phyloP scores from a whole-genome alignment of 768 basidiomycete genomes.

The Lyophyllum atratum region DNA sequence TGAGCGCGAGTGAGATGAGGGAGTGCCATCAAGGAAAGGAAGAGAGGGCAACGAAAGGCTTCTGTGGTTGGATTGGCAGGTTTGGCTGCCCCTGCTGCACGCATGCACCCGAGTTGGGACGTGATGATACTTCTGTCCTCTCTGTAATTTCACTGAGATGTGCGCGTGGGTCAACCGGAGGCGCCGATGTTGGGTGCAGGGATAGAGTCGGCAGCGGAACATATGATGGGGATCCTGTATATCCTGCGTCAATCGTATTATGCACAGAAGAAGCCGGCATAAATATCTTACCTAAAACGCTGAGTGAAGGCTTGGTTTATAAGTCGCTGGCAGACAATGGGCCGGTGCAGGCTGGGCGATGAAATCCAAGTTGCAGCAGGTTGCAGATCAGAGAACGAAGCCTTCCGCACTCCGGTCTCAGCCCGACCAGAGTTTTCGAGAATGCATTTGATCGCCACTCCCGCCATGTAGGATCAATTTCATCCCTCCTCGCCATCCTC shows the following conservation, averaged over 20 bases:
- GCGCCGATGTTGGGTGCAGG: conserved; percentile 33
- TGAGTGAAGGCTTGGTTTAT: no score
- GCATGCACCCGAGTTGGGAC: conserved; percentile 52
- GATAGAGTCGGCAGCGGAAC: conserved; percentile 42
- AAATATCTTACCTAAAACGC: no score
- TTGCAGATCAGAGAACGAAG: no score
- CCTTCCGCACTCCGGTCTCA: no score
- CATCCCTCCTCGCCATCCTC: conserved; percentile 31
- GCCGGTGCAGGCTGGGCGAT: no score
- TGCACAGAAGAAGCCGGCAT: no score
- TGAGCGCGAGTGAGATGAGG: conserved; percentile 52
- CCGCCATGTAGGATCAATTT: conserved; percentile 16
- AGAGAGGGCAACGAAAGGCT: conserved; percentile 45
- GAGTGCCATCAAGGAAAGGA: conserved; percentile 36
- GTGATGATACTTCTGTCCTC: conserved; percentile 70
- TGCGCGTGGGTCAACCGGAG: conserved; percentile 33
- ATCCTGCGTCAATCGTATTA: no score
- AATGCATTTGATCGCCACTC: conserved; percentile 8
- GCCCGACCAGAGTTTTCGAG: conserved; percentile 14
- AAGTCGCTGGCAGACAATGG: no score
- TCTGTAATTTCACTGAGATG: conserved; percentile 80
- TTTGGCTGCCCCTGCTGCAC: conserved; percentile 30
- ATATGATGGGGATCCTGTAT: conserved; percentile 50
- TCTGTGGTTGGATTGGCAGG: conserved; percentile 46
- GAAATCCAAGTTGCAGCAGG: no score